A percentile compares a stretch with the other conserved stretches of the same genome.
These are phyloP conservation scores for Saururus chinensis DNA, from an alignment of 164 flowering plant species.

Conservation along the genomic window DNA sequence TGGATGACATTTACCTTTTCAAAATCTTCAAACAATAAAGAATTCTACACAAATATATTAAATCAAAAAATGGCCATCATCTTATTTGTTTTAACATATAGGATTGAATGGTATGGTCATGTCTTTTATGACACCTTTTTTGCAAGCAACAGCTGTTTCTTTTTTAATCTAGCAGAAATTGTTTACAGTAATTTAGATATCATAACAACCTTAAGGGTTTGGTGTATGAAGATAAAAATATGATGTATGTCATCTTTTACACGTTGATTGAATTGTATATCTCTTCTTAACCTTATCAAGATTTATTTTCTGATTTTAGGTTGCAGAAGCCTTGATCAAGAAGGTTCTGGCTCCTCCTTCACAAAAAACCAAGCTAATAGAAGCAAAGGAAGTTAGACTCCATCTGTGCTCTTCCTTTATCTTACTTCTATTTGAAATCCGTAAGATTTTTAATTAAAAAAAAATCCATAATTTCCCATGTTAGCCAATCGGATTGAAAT, in stretches of 20 bases:
- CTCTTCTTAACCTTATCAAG: no score
- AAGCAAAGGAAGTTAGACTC: constrained; percentile 61
- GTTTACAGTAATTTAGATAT: no score
- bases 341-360: constrained; percentile 76
- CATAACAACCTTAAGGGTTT: no score
- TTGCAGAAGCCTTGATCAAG: constrained; percentile 66
- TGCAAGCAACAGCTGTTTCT: neutral
- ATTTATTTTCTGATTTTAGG: constrained; percentile 30
- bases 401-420: neutral
- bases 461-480: no score
- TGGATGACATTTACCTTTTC: no score
- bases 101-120: neutral
- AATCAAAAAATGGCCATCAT: no score
- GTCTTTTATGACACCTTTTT: neutral
- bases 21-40: neutral
- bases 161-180: neutral
- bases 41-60: no score
- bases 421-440: neutral
- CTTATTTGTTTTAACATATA: no score
- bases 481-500: no score
- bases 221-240: no score
- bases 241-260: neutral
- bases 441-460: no score
- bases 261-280: no score
- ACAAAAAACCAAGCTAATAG: constrained; percentile 75